Evolutionary conservation across 768 basidiomycete genomes (phyloP), one percentile per base, ranked within the genome.

Genomic region (Hygrophorus russula): DNA sequence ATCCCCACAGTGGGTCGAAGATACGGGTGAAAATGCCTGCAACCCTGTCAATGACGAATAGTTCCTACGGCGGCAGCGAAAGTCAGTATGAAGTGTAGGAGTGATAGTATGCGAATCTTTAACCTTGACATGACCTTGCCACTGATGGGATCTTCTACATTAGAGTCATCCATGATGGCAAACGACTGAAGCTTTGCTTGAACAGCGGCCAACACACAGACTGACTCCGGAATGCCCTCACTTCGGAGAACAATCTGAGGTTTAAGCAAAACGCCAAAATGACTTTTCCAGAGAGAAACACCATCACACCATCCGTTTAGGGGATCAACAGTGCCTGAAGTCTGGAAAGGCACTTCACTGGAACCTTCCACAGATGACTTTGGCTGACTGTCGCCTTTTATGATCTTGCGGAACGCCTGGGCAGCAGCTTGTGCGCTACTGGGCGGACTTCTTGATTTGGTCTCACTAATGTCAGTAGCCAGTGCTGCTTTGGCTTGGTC

Each of bases 101-200:
- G n/a, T 5, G 13, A 24, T 24, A 24, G 7, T 24, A 24, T 7
- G 24, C 24, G 24, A 24, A 30, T 12, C 13, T 24, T 68, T 46
- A 46, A 90, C 85, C 92, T 74, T 44, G 79, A 78, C 82, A 94
- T 83, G 32, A 98, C 76, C 51, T 79, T 78, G 9, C 88, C 82
- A 52, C 81, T 87, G 50, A 94, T 67, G 11, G 83, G 82, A 63
- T 97, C 93, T 50, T 88, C 80, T 3, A 71, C 66, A 53, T 86
- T 80, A 14, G 75, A 65, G 31, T 74, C 66, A 57, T 98, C 93
- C 70, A 91, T 74, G 53, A 97, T 82, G 4, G 73, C 68, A 59
- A 81, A 91, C 2, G 76, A 75, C 58, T 83, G 81, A 45, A 91
- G 64, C 49, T 82, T 85, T 6, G 84, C 80, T 51, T 87, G 82